phyloP scores from a whole-genome alignment of 1,284 basidiomycete genomes.

The Xerocomus nothofagi region DNA sequence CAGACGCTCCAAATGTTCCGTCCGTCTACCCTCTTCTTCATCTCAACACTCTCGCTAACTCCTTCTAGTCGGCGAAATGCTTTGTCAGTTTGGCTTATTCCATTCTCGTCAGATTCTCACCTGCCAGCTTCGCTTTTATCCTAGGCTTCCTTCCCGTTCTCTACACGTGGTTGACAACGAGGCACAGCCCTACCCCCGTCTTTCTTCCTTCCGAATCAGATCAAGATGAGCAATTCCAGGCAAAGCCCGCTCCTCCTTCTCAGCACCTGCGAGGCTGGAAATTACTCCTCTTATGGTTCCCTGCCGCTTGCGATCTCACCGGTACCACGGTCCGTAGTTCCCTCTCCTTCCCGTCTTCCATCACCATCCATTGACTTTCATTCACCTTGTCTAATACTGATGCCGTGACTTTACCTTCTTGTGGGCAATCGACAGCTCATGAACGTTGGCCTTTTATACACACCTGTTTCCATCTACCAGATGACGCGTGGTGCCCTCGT shows the following conservation, averaged over 20 bases:
- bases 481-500: constrained; percentile 98
- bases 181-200: constrained; percentile 47
- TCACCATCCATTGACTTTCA: constrained; percentile 7
- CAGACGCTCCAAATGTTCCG: constrained; percentile 93
- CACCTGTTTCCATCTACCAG: constrained; percentile 96
- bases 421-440: constrained; percentile 61
- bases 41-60: constrained; percentile 31
- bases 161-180: constrained; percentile 60
- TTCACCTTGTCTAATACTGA: constrained; percentile 19
- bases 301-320: constrained; percentile 86
- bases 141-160: constrained; percentile 82
- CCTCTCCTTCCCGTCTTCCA: constrained; percentile 13
- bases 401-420: constrained; percentile 16
- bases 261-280: constrained; percentile 64
- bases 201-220: constrained; percentile 57
- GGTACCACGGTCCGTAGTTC: constrained; percentile 72
- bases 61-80: constrained; percentile 82
- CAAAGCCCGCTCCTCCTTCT: constrained; percentile 39
- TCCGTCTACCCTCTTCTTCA: constrained; percentile 45
- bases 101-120: constrained; percentile 29
- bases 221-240: constrained; percentile 39
- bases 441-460: constrained; percentile 94
- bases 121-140: constrained; percentile 19
- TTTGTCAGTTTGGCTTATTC: constrained; percentile 65
- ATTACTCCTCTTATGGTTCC: constrained; percentile 79